Conservation (phyloP, 2,329 filamentous ascomycete species). For the Calonectria pseudoreteaudii region DNA sequence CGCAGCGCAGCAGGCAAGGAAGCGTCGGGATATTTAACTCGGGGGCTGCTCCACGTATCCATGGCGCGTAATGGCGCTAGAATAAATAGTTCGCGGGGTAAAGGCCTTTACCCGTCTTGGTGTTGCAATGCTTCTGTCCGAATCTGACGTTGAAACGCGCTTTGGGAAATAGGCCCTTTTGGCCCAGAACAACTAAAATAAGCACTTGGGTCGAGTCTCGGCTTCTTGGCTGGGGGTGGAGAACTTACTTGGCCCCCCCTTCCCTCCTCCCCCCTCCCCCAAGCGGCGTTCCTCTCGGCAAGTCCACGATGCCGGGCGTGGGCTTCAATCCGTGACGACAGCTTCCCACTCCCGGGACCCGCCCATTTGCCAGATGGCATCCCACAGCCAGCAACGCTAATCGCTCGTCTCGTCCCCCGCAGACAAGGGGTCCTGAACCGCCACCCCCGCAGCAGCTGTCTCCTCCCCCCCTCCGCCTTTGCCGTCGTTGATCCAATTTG, state of each 20-base stretch:
- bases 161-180: background rate
- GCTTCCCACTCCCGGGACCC: background rate
- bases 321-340: background rate
- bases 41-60: background rate
- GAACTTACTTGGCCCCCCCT: no score
- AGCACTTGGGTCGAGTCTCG: background rate
- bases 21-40: conserved; percentile 5
- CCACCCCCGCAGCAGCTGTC: conserved; percentile 19
- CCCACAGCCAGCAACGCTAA: background rate
- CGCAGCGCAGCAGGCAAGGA: background rate
- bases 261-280: background rate
- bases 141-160: background rate
- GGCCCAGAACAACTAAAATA: background rate
- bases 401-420: background rate
- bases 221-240: background rate
- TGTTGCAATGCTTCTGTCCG: conserved; percentile 10
- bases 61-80: background rate
- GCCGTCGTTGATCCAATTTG: conserved; percentile 21
- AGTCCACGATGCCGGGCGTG: background rate
- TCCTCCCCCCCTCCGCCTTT: conserved; percentile 3
- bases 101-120: conserved; percentile 12
- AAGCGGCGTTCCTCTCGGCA: background rate
- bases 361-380: background rate
- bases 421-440: background rate
- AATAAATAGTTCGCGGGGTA: conserved; percentile 1